Conservation (phyloP, 768 basidiomycete species). For the Mycena capillaripes region DNA sequence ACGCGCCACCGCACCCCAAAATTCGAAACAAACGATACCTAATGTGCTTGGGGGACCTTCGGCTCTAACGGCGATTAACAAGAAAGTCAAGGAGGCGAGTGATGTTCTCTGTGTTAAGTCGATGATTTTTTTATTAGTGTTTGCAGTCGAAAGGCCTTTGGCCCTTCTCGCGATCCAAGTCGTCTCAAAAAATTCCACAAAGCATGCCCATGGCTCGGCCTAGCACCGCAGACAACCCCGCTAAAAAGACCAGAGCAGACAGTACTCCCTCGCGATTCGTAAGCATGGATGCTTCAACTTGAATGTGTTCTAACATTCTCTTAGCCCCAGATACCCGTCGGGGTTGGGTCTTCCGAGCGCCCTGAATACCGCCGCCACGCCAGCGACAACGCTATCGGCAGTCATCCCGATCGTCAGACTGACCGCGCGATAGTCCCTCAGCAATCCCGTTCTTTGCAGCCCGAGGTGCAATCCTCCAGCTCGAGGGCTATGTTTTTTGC, state of each 20-base stretch:
- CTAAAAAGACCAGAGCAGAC: constrained; percentile 27
- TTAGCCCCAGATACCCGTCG: constrained; percentile 13
- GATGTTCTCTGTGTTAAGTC: background rate
- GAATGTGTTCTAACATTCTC: background rate
- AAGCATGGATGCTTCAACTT: background rate
- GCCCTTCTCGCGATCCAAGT: constrained; percentile 35
- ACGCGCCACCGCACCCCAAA: background rate
- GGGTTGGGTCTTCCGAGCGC: background rate
- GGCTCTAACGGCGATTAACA: constrained; percentile 4
- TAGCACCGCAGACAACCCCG: background rate
- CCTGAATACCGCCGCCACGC: constrained; percentile 33
- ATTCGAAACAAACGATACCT: background rate
- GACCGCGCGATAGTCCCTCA: constrained; percentile 1
- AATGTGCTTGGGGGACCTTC: background rate
- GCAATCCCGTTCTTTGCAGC: background rate
- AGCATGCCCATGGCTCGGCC: background rate
- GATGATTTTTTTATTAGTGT: background rate
- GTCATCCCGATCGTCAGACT: background rate
- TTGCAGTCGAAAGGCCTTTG: constrained; percentile 33
- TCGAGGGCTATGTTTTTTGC: constrained; percentile 29
- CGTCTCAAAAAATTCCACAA: constrained; percentile 28
- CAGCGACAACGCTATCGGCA: constrained; percentile 26
- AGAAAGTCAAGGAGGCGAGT: constrained; percentile 34
- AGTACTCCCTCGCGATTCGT: constrained; percentile 32
- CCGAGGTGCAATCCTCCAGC: constrained; percentile 8